A percentile compares a stretch with the other conserved stretches of the same genome.
Evolutionary conservation across 2,329 filamentous ascomycete genomes (phyloP).

Genomic region (Neonectria coccinea): DNA sequence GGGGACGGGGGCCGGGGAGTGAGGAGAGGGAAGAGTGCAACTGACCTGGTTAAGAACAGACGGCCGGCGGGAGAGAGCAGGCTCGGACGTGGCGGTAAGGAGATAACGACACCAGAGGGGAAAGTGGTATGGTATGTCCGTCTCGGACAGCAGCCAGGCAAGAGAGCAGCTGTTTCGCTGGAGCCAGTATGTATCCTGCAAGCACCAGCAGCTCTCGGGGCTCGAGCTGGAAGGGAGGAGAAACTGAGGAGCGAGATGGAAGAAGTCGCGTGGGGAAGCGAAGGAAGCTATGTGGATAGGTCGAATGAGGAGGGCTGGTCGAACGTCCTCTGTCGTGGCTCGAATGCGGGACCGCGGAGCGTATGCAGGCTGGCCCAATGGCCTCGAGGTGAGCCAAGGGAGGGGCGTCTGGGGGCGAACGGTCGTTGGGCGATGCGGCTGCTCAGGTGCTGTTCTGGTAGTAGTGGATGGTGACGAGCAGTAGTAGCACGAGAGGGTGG

Average conservation of each 20-base stretch:
- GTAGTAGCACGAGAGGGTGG: conserved; percentile 37
- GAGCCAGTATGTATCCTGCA: conserved; percentile 50
- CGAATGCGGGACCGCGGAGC: conserved; percentile 53
- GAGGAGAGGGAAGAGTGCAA: conserved; percentile 38
- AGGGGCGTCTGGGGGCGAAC: conserved; percentile 45
- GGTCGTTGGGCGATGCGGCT: conserved; percentile 46
- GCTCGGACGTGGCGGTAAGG: conserved; percentile 46
- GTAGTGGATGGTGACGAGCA: conserved; percentile 45
- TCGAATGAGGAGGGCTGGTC: conserved; percentile 50
- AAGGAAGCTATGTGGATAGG: conserved; percentile 49
- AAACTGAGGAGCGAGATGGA: conserved; percentile 49
- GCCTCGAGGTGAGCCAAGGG: conserved; percentile 47
- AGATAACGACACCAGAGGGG: conserved; percentile 44
- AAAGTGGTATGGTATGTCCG: conserved; percentile 46
- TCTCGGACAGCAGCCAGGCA: conserved; percentile 39
- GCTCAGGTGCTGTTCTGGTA: conserved; percentile 43
- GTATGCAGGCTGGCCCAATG: conserved; percentile 54
- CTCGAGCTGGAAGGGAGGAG: conserved; percentile 47
- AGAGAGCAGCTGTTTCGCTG: conserved; percentile 48
- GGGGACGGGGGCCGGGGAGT: conserved; percentile 36
- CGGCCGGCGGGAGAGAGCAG: conserved; percentile 35
- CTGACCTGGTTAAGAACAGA: conserved; percentile 47
- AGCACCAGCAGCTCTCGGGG: conserved; percentile 48
- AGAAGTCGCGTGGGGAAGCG: conserved; percentile 51
- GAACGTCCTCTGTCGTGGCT: conserved; percentile 55